These are phyloP conservation scores for Cetraspora pellucida DNA, from an alignment of 192 early-diverging fungal species.

Conservation along the genomic window DNA sequence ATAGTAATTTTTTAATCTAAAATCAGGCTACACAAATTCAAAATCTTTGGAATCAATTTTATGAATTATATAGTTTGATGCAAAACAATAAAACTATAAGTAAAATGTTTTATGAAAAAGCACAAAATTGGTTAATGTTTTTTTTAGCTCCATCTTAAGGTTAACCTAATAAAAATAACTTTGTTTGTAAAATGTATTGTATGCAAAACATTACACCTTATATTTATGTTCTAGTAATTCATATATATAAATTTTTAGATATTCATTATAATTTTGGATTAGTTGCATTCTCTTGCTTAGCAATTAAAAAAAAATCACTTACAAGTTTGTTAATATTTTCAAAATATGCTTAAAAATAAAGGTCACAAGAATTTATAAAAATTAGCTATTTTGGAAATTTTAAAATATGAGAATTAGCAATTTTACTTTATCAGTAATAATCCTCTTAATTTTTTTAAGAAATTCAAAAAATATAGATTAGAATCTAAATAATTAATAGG, in stretches of 20 bases:
- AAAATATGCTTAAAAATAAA: too few relatives aligned
- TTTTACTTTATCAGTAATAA: too few relatives aligned
- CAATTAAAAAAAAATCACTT: not conserved
- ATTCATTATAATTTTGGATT: not conserved
- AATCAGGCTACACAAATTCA: not conserved
- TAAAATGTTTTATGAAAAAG: not conserved
- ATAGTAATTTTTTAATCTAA: not conserved
- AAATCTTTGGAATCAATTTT: not conserved
- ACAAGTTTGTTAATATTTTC: not conserved
- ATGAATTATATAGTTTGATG: not conserved
- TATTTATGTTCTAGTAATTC: not conserved
- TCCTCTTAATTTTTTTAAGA: too few relatives aligned
- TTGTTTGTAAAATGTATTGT: not conserved
- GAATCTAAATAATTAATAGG: too few relatives aligned
- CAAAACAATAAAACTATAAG: not conserved
- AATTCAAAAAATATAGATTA: too few relatives aligned
- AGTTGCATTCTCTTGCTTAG: not conserved
- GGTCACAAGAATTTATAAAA: too few relatives aligned
- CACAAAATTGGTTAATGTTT: not conserved
- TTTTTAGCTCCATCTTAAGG: not conserved
- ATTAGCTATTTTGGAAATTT: too few relatives aligned
- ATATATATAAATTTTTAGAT: not conserved
- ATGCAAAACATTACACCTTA: not conserved
- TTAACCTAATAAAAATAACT: not conserved
- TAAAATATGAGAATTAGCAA: too few relatives aligned